These are phyloP conservation scores for Tylopilus cervinicoccineus DNA, from an alignment of 768 basidiomycete genomes.

Conservation along the genomic window DNA sequence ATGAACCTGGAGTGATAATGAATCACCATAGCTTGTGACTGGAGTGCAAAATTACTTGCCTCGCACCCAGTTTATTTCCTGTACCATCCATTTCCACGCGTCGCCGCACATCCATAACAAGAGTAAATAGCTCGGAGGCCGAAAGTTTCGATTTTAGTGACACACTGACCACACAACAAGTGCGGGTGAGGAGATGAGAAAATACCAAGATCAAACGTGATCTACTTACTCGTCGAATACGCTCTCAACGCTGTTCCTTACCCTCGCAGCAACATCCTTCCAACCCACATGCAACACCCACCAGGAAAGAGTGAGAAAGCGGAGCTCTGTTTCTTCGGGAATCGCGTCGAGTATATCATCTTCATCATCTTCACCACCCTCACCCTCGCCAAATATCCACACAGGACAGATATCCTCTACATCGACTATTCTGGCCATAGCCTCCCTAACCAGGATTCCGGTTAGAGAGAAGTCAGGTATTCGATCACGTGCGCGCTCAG, in stretches of 20 bases:
- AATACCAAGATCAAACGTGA: background rate
- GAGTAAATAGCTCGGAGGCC: constrained; percentile 59
- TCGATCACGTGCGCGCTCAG: constrained; percentile 47
- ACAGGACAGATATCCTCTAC: constrained; percentile 22
- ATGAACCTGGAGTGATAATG: constrained; percentile 42
- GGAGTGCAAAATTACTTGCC: constrained; percentile 1
- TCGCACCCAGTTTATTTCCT: constrained; percentile 12
- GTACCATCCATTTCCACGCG: constrained; percentile 71
- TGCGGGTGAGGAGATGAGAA: background rate
- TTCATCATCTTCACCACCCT: constrained; percentile 26
- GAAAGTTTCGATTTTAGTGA: constrained; percentile 77
- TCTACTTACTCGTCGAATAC: constrained; percentile 75
- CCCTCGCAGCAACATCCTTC: constrained; percentile 76
- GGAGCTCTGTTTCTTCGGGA: constrained; percentile 66
- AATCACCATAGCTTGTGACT: background rate
- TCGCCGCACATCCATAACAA: constrained; percentile 70
- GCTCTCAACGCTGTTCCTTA: constrained; percentile 70
- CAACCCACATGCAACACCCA: constrained; percentile 92
- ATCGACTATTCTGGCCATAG: constrained; percentile 24
- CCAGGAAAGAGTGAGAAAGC: constrained; percentile 86
- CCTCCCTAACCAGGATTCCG: constrained; percentile 23
- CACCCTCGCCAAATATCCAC: constrained; percentile 21
- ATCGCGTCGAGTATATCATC: constrained; percentile 35
- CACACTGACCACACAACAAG: constrained; percentile 46
- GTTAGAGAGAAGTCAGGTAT: constrained; percentile 31